Evolutionary conservation across 176 grass and related monocot species (phyloP).

Genomic region (Carex scoparia): DNA sequence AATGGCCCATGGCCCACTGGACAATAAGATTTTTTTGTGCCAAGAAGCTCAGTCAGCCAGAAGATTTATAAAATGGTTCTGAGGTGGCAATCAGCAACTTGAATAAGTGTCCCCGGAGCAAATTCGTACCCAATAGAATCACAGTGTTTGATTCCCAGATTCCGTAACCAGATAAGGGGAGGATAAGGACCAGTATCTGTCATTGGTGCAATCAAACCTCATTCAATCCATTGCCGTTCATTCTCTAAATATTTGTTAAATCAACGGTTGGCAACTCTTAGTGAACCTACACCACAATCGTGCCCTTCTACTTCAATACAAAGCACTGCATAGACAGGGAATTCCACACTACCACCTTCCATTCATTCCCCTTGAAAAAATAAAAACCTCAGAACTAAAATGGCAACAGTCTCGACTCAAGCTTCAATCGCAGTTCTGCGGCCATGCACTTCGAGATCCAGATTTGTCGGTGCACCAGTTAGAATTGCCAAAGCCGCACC

Average conservation of each 20-base stretch:
- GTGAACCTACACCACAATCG: slow-evolving; percentile 25
- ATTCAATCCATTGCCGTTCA: not conserved
- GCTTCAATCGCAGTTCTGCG: slow-evolving; percentile 41
- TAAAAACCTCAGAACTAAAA: not conserved
- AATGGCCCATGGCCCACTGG: not conserved
- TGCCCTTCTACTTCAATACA: slow-evolving; percentile 43
- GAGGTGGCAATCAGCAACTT: slow-evolving; percentile 53
- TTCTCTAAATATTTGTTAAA: slow-evolving; percentile 10
- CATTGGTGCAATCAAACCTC: slow-evolving; percentile 22
- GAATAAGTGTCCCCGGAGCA: slow-evolving; percentile 9
- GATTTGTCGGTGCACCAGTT: slow-evolving; percentile 33
- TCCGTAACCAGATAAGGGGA: slow-evolving; percentile 46
- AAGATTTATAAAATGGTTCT: slow-evolving; percentile 4
- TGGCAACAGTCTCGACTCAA: slow-evolving; percentile 57
- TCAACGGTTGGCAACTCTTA: not conserved
- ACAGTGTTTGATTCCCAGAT: slow-evolving; percentile 39
- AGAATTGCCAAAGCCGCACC: slow-evolving; percentile 30
- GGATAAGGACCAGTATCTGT: slow-evolving; percentile 30
- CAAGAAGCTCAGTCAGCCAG: not conserved
- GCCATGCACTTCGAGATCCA: slow-evolving; percentile 32
- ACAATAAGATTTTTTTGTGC: not conserved
- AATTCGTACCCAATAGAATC: slow-evolving; percentile 33
- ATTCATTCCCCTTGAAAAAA: slow-evolving; percentile 27
- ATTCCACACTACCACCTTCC: slow-evolving; percentile 14
- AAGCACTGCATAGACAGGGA: slow-evolving; percentile 15